phyloP scores from a whole-genome alignment of 768 basidiomycete species.

The Boletus vinaceobasis region DNA sequence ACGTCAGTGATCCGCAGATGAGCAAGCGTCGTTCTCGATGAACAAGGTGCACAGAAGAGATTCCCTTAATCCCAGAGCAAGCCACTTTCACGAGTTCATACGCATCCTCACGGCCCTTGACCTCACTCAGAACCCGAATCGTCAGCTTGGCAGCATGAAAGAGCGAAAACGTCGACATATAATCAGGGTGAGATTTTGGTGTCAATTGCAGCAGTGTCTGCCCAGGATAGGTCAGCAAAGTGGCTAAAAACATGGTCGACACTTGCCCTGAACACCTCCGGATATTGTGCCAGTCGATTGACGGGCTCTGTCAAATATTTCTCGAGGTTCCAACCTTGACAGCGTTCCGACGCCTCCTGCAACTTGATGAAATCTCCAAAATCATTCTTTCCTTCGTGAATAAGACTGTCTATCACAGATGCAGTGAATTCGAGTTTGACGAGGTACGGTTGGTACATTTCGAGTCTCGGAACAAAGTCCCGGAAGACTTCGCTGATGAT shows the following conservation, averaged over 20 bases:
- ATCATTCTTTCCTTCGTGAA: slow-evolving; percentile 52
- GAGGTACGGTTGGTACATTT: slow-evolving; percentile 86
- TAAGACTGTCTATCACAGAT: slow-evolving; percentile 47
- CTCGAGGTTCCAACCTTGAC: slow-evolving; percentile 62
- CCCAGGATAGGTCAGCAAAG: slow-evolving; percentile 4
- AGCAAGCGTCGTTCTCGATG: slow-evolving; percentile 73
- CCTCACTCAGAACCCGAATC: slow-evolving; percentile 77
- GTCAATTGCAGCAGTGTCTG: slow-evolving; percentile 73
- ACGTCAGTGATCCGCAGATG: slow-evolving; percentile 55
- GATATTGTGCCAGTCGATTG: slow-evolving; percentile 66
- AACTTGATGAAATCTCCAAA: slow-evolving; percentile 84
- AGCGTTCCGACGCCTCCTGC: slow-evolving; percentile 52
- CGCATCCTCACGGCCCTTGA: slow-evolving; percentile 83
- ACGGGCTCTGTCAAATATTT: slow-evolving; percentile 74
- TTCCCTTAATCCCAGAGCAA: slow-evolving; percentile 54
- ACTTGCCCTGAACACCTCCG: slow-evolving; percentile 70
- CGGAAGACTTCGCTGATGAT: no score
- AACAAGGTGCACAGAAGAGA: slow-evolving; percentile 54
- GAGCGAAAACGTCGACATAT: slow-evolving; percentile 62
- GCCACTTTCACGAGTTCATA: slow-evolving; percentile 71
- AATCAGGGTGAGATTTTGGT: slow-evolving; percentile 65
- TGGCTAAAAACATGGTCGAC: not conserved
- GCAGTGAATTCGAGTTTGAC: slow-evolving; percentile 64
- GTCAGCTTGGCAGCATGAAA: slow-evolving; percentile 65
- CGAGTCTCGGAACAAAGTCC: slow-evolving; percentile 60